Conservation (phyloP, 345 rosid genomes). For the Ceriops tagal region DNA sequence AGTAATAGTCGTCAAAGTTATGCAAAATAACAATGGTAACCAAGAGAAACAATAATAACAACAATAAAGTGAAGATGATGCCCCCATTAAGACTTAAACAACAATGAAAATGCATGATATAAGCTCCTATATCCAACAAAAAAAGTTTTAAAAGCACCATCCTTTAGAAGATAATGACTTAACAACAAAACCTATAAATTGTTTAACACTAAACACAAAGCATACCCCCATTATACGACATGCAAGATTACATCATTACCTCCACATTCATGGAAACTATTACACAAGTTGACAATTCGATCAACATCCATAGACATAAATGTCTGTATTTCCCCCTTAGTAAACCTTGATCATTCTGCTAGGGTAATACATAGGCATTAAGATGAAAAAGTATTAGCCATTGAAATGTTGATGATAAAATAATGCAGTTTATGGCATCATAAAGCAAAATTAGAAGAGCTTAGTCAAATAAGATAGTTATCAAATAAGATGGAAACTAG, state of each 20-base stretch:
- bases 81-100: too few species aligned
- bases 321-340: conserved; percentile 92
- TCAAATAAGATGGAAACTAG: conserved; percentile 1
- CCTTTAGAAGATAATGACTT: too few species aligned
- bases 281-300: conserved; percentile 75
- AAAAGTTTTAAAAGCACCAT: too few species aligned
- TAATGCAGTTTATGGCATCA: not conserved
- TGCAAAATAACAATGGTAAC: too few species aligned
- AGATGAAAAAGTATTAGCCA: conserved; percentile 23
- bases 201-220: too few species aligned
- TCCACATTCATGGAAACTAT: conserved; percentile 96
- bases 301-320: conserved; percentile 98
- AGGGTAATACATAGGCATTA: conserved; percentile 71
- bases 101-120: not conserved
- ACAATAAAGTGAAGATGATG: too few species aligned
- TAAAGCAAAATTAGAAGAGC: not conserved
- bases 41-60: too few species aligned
- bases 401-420: conserved; percentile 11
- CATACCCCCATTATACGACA: not conserved
- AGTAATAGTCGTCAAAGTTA: too few species aligned
- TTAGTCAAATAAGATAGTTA: not conserved
- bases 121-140: not conserved
- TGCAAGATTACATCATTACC: conserved; percentile 43
- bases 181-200: too few species aligned
- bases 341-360: conserved; percentile 69